These are phyloP conservation scores for Acanthamoeba comandoni DNA, from an alignment of 208 protist genomes.

Conservation along the genomic window DNA sequence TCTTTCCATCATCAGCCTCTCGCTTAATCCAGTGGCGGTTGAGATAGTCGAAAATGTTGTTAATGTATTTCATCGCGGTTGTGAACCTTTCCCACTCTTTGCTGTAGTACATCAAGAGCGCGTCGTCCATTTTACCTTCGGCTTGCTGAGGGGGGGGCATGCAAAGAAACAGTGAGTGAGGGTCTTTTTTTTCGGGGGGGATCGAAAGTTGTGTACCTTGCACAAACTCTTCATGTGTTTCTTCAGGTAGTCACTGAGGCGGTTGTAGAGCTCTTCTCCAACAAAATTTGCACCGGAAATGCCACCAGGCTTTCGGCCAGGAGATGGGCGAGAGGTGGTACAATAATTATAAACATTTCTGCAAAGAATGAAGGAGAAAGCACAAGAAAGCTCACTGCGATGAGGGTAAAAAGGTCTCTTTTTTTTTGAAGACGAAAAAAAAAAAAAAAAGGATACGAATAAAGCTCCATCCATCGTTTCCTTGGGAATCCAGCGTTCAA, in stretches of 20 bases:
- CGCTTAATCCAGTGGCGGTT: slow-evolving; percentile 86
- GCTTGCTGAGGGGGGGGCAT: slow-evolving; percentile 28
- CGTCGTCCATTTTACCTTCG: slow-evolving; percentile 65
- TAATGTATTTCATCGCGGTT: slow-evolving; percentile 83
- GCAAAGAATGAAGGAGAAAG: slow-evolving; percentile 7
- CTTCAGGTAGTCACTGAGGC: slow-evolving; percentile 80
- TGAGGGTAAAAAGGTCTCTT: not conserved
- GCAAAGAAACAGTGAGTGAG: not conserved
- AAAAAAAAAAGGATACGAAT: slow-evolving; percentile 77
- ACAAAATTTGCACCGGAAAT: slow-evolving; percentile 84
- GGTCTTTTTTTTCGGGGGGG: not conserved
- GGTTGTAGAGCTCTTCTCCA: slow-evolving; percentile 83
- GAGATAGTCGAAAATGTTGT: slow-evolving; percentile 85
- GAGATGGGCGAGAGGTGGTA: slow-evolving; percentile 79
- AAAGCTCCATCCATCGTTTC: slow-evolving; percentile 83
- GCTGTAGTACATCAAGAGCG: slow-evolving; percentile 81
- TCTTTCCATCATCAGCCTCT: slow-evolving; percentile 83
- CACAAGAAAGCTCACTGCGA: not conserved
- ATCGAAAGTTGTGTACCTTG: slow-evolving; percentile 64
- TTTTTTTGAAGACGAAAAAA: too few relatives aligned
- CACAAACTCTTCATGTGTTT: slow-evolving; percentile 82
- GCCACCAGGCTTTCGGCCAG: slow-evolving; percentile 17
- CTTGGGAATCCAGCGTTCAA: slow-evolving; percentile 76
- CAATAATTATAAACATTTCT: slow-evolving; percentile 86
- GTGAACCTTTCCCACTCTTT: slow-evolving; percentile 84